Evolutionary conservation across 805 yeast species (phyloP).

Genomic region (Candida pini): DNA sequence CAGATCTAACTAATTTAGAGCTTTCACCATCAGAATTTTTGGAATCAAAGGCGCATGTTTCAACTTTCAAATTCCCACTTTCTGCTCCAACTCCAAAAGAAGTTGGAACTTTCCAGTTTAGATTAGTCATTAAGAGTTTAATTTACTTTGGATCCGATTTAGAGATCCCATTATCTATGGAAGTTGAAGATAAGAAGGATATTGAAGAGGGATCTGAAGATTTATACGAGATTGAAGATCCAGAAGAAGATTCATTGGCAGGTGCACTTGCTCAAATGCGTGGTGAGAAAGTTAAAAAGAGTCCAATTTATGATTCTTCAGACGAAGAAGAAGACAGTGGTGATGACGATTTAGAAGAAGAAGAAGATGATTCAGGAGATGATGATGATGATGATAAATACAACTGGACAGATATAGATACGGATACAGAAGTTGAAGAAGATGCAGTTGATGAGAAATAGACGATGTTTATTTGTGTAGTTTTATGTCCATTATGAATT

Average conservation of each 20-base stretch:
- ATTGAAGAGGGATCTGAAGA: constrained; percentile 32
- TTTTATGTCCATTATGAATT: no score
- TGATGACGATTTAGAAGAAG: constrained; percentile 26
- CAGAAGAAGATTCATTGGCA: constrained; percentile 70
- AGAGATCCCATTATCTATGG: constrained; percentile 63
- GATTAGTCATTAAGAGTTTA: constrained; percentile 63
- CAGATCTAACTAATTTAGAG: constrained; percentile 50
- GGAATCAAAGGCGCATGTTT: constrained; percentile 44
- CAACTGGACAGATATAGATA: constrained; percentile 48
- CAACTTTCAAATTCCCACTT: constrained; percentile 72
- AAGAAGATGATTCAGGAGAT: constrained; percentile 10
- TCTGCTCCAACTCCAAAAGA: constrained; percentile 73
- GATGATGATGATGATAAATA: constrained; percentile 16
- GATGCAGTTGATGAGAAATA: constrained; percentile 10
- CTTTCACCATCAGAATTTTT: constrained; percentile 46
- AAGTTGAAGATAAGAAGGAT: constrained; percentile 58
- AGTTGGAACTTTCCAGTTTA: constrained; percentile 60
- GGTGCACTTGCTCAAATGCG: constrained; percentile 68
- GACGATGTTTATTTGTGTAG: background rate
- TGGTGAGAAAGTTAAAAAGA: constrained; percentile 51
- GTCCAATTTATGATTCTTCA: constrained; percentile 30
- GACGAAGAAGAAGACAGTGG: constrained; percentile 36
- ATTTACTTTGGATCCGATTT: constrained; percentile 81
- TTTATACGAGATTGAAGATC: constrained; percentile 57
- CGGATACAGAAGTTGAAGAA: constrained; percentile 61